Evolutionary conservation across 768 basidiomycete genomes (phyloP).

Genomic region (Pholiota microspora): DNA sequence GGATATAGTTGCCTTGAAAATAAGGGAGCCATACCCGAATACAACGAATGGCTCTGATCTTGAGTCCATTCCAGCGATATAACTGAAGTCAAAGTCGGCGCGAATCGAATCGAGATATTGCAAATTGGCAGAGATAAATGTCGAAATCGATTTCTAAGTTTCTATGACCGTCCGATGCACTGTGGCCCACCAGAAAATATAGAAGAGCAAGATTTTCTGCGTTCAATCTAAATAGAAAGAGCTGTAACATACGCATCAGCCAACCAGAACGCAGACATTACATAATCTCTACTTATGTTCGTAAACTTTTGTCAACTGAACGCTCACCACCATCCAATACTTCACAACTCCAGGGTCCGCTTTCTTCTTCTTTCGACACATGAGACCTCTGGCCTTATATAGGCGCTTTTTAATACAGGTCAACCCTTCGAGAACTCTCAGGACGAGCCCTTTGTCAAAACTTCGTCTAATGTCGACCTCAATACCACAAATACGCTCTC

Average conservation of each 20-base stretch:
- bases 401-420: constrained; percentile 11
- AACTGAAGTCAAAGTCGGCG: too few species aligned
- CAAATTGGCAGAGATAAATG: too few species aligned
- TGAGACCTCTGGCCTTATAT: constrained; percentile 12
- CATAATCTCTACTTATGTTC: neutral
- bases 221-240: too few species aligned
- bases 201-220: too few species aligned
- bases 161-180: too few species aligned
- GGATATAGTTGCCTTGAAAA: constrained; percentile 68
- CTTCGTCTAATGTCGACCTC: constrained; percentile 15
- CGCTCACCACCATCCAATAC: neutral
- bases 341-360: neutral
- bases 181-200: too few species aligned
- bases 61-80: constrained; percentile 5
- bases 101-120: too few species aligned
- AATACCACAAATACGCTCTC: constrained; percentile 19
- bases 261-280: neutral
- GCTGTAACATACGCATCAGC: neutral
- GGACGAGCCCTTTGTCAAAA: constrained; percentile 1
- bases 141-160: too few species aligned
- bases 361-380: constrained; percentile 6
- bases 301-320: neutral
- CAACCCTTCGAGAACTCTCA: neutral
- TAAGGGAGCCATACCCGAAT: constrained; percentile 91
- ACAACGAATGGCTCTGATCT: constrained; percentile 55